A percentile compares a stretch with the other conserved stretches of the same genome.
Conservation (phyloP, 2,329 filamentous ascomycete genomes). For the Aspergillus vadensis region DNA sequence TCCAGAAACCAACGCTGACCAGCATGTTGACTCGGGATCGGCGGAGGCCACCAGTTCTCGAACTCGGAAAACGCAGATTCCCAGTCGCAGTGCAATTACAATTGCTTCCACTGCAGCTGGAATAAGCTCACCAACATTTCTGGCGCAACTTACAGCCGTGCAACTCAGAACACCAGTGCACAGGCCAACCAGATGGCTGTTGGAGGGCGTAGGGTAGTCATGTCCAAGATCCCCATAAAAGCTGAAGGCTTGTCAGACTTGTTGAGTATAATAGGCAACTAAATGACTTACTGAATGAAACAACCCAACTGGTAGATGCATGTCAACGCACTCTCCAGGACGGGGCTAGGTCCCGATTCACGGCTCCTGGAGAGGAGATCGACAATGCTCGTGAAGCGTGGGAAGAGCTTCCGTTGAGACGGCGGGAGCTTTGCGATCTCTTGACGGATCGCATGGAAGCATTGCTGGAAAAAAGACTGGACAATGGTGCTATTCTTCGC, state of each 20-base stretch:
- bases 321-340: conserved; percentile 47
- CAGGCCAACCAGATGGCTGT: conserved; percentile 44
- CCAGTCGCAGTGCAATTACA: conserved; percentile 47
- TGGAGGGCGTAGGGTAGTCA: conserved; percentile 41
- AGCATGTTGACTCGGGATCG: conserved; percentile 35
- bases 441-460: conserved; percentile 43
- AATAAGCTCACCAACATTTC: conserved; percentile 46
- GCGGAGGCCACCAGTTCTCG: conserved; percentile 39
- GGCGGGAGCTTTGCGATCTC: conserved; percentile 42
- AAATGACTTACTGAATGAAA: conserved; percentile 46
- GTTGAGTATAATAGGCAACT: not conserved
- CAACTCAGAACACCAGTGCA: conserved; percentile 48
- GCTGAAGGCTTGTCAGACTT: conserved; percentile 30
- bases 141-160: conserved; percentile 43
- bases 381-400: conserved; percentile 43
- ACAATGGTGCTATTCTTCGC: conserved; percentile 47
- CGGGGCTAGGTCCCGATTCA: conserved; percentile 39
- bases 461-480: conserved; percentile 47
- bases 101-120: conserved; percentile 46
- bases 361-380: conserved; percentile 41
- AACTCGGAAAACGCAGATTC: conserved; percentile 43
- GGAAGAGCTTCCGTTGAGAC: conserved; percentile 39
- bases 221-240: conserved; percentile 47
- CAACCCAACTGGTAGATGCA: conserved; percentile 47
- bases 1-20: conserved; percentile 46